Conservation (phyloP, 2,329 filamentous ascomycete species). For the Colletotrichum lindemuthianum region DNA sequence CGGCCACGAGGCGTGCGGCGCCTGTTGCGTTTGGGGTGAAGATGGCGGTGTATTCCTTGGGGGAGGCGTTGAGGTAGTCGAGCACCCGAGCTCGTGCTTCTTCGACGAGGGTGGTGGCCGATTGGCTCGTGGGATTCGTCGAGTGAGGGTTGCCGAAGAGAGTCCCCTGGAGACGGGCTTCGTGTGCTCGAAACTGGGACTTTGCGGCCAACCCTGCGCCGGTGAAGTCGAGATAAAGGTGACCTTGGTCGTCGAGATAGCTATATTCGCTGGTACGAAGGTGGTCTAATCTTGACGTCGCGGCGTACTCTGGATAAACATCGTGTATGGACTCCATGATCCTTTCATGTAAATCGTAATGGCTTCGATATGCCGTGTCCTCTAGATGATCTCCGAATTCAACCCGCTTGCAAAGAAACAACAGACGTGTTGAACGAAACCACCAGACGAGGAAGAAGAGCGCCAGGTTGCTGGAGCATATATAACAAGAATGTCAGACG, state of each 20-base stretch:
- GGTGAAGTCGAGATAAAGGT: conserved; percentile 55
- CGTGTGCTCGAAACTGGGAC: conserved; percentile 46
- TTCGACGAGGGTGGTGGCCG: conserved; percentile 47
- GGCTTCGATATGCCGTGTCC: too few species aligned
- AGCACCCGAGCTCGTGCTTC: conserved; percentile 45
- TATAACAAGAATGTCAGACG: too few species aligned
- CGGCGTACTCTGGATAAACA: conserved; percentile 47
- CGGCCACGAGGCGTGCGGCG: conserved; percentile 50
- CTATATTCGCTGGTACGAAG: conserved; percentile 47
- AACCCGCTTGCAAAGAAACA: too few species aligned
- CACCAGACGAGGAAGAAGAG: too few species aligned
- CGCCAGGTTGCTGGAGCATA: too few species aligned
- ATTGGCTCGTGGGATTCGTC: conserved; percentile 48
- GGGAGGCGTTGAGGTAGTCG: conserved; percentile 46
- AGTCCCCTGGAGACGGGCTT: conserved; percentile 41
- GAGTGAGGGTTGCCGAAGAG: conserved; percentile 55
- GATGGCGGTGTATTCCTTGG: conserved; percentile 51
- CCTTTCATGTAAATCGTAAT: not conserved
- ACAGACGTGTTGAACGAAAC: too few species aligned
- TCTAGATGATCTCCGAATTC: too few species aligned
- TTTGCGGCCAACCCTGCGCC: conserved; percentile 49
- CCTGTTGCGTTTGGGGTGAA: conserved; percentile 54
- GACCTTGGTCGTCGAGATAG: conserved; percentile 49
- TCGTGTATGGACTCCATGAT: conserved; percentile 32
- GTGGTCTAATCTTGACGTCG: conserved; percentile 44